A percentile compares a stretch with the other conserved stretches of the same genome.
These are phyloP conservation scores for Microbotryum silenes-acaulis DNA, from an alignment of 1,284 basidiomycete species.

Conservation along the genomic window DNA sequence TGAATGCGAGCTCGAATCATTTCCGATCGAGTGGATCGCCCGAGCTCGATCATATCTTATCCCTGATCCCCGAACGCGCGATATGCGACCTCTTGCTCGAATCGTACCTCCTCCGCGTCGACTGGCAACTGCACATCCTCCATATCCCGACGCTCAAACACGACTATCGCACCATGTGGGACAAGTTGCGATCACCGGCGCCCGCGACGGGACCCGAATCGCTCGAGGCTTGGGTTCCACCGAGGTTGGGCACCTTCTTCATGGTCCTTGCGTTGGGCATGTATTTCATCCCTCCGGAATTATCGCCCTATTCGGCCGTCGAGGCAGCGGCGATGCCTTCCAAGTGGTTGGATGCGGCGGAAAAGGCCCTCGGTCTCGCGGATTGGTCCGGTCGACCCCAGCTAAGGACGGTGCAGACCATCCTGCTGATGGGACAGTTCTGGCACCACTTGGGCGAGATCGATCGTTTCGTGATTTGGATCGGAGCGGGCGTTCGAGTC, in stretches of 20 bases:
- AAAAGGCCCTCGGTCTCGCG: neutral
- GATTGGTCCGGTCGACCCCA: conserved; percentile 5
- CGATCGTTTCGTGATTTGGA: neutral
- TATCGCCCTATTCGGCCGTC: neutral
- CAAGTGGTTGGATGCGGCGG: neutral
- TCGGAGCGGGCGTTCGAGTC: conserved; percentile 4
- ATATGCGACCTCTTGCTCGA: neutral
- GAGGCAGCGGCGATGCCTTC: neutral
- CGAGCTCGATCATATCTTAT: neutral
- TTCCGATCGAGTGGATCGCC: too few species aligned
- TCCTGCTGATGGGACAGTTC: neutral
- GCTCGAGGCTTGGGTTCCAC: neutral
- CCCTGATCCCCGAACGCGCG: neutral
- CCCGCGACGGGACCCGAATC: neutral
- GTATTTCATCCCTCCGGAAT: neutral
- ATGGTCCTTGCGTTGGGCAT: conserved; percentile 5
- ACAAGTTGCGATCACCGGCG: neutral
- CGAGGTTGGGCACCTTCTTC: neutral
- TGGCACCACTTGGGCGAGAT: neutral
- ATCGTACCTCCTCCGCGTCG: neutral
- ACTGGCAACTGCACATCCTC: conserved; percentile 4
- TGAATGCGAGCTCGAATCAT: too few species aligned
- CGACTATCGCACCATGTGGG: neutral
- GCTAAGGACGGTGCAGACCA: neutral
- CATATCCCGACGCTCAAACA: neutral